Conservation (phyloP, 1,284 basidiomycete genomes). For the Cutaneotrichosporon mucoides region DNA sequence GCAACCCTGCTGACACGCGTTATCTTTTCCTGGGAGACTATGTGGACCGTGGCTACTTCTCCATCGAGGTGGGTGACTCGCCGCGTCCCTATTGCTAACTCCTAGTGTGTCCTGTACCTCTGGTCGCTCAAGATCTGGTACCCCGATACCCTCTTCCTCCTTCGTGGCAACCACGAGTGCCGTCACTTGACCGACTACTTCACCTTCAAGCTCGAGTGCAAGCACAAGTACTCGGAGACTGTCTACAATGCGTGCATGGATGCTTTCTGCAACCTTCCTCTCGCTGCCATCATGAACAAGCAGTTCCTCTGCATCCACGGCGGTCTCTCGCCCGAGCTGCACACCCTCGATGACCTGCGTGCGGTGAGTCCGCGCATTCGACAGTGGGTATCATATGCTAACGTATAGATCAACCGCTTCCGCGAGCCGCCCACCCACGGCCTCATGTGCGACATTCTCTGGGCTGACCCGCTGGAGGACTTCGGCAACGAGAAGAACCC, state of each 20-base stretch:
- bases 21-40: conserved; percentile 99
- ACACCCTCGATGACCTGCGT: conserved; percentile 85
- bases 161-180: conserved; percentile 98
- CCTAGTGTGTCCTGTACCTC: conserved; percentile 81
- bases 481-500: conserved; percentile 85
- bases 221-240: conserved; percentile 88
- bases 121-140: conserved; percentile 93
- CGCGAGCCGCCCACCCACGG: conserved; percentile 90
- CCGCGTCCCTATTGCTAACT: conserved; percentile 5
- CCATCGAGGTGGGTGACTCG: conserved; percentile 67
- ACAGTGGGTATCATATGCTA: not conserved
- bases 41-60: conserved; percentile 94
- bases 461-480: conserved; percentile 92
- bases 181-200: conserved; percentile 94
- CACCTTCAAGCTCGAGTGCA: conserved; percentile 94
- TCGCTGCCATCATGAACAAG: conserved; percentile 95
- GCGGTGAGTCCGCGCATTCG: conserved; percentile 53
- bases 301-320: conserved; percentile 96
- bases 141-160: conserved; percentile 80
- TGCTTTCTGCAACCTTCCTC: conserved; percentile 84
- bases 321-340: conserved; percentile 82
- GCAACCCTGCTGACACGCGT: conserved; percentile 79
- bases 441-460: conserved; percentile 91
- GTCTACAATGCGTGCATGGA: conserved; percentile 91
- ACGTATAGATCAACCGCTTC: conserved; percentile 77